phyloP scores from a whole-genome alignment of 2,329 filamentous ascomycete species.

The Aspergillus costaricaensis region DNA sequence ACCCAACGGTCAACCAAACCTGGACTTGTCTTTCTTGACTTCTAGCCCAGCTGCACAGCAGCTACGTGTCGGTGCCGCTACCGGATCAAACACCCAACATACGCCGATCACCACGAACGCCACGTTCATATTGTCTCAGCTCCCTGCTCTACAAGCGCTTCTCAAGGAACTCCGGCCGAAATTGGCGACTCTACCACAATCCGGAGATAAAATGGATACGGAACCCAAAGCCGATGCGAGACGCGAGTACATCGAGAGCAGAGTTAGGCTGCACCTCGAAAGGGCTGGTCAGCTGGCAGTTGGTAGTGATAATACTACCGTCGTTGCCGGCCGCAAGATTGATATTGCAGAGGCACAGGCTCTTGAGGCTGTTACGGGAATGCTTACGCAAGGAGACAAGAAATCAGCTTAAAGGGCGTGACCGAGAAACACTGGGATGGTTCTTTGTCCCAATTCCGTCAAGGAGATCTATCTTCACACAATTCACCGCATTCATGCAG shows the following conservation, averaged over 20 bases:
- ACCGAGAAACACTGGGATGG: not conserved
- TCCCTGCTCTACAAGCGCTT: constrained; percentile 74
- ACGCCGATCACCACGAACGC: constrained; percentile 50
- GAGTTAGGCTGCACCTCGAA: constrained; percentile 76
- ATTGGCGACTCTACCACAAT: constrained; percentile 50
- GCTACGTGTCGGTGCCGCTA: constrained; percentile 47
- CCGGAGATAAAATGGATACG: constrained; percentile 39
- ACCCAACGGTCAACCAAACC: constrained; percentile 24
- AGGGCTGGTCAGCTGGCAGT: constrained; percentile 43
- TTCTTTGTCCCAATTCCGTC: constrained; percentile 5
- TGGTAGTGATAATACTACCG: constrained; percentile 34
- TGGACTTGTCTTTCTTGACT: constrained; percentile 60
- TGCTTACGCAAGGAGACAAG: constrained; percentile 35
- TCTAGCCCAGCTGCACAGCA: constrained; percentile 49
- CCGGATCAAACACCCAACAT: constrained; percentile 37
- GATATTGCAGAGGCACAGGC: constrained; percentile 43
- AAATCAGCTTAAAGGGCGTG: constrained; percentile 17
- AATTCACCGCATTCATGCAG: constrained; percentile 13
- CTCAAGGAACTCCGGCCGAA: constrained; percentile 68
- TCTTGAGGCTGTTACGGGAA: constrained; percentile 42
- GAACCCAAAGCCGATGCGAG: constrained; percentile 69
- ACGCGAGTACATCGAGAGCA: constrained; percentile 78
- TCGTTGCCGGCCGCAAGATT: constrained; percentile 43
- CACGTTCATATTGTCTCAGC: constrained; percentile 76
- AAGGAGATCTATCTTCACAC: constrained; percentile 7